These are phyloP conservation scores for Epichloe bromicola DNA, from an alignment of 2,329 filamentous ascomycete species.

Conservation along the genomic window DNA sequence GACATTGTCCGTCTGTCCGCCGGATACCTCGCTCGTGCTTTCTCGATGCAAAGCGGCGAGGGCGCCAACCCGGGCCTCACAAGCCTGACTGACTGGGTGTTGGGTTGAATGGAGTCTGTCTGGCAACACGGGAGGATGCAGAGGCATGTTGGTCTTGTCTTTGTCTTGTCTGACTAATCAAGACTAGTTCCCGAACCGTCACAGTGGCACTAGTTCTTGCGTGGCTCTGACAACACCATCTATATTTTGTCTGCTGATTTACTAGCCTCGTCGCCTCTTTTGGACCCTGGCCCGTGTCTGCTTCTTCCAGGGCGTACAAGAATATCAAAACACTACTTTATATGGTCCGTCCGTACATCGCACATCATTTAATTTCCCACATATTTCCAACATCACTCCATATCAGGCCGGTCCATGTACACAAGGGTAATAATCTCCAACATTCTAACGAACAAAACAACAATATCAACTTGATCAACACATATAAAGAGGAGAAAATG, in stretches of 20 bases:
- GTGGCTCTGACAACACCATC: not conserved
- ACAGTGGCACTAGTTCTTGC: not conserved
- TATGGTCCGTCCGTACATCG: not conserved
- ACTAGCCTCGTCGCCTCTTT: not conserved
- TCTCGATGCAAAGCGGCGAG: too few species aligned
- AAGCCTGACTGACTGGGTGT: too few species aligned
- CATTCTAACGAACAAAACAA: not conserved
- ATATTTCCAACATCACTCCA: not conserved
- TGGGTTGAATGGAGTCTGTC: too few species aligned
- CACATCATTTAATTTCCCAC: not conserved
- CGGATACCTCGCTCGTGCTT: not conserved
- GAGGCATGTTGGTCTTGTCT: too few species aligned
- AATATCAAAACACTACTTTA: not conserved
- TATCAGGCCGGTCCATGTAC: not conserved
- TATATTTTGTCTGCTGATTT: not conserved
- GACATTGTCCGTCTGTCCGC: constrained; percentile 4
- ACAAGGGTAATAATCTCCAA: not conserved
- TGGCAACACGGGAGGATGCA: too few species aligned
- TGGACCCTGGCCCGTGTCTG: not conserved
- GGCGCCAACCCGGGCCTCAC: too few species aligned
- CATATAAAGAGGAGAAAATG: not conserved
- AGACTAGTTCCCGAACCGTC: not conserved
- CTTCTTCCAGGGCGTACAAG: not conserved
- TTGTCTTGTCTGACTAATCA: too few species aligned
- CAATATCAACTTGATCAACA: not conserved